These are phyloP conservation scores for Erucastrum elatum DNA, from an alignment of 345 rosid species.

Conservation along the genomic window DNA sequence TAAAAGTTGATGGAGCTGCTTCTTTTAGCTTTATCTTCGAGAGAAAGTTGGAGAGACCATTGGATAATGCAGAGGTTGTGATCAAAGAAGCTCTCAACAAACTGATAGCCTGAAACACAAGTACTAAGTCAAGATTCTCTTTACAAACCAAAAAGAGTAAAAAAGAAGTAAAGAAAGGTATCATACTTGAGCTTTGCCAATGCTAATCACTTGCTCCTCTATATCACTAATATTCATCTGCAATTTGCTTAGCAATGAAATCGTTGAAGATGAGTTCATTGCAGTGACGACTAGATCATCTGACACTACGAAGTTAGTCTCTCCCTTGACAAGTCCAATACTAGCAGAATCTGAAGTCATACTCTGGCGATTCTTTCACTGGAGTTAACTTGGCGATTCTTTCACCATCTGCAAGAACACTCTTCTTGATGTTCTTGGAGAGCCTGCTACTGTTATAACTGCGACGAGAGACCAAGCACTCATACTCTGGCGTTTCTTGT, in stretches of 20 bases:
- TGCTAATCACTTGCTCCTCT: slow-evolving; percentile 25
- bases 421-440: not conserved
- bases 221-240: slow-evolving; percentile 9
- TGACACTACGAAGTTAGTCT: slow-evolving; percentile 19
- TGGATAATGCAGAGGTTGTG: slow-evolving; percentile 18
- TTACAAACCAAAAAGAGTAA: not conserved
- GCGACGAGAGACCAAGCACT: slow-evolving; percentile 3
- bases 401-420: not conserved
- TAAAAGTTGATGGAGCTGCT: not conserved
- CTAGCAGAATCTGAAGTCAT: not conserved
- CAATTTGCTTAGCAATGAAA: slow-evolving; percentile 14
- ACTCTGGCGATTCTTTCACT: not conserved
- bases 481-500: not conserved
- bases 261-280: slow-evolving; percentile 28
- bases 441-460: slow-evolving; percentile 3
- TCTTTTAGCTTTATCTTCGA: slow-evolving; percentile 1
- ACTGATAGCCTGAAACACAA: slow-evolving; percentile 24
- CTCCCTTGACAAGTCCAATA: slow-evolving; percentile 17
- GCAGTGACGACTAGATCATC: slow-evolving; percentile 26
- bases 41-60: slow-evolving; percentile 23
- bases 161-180: not conserved
- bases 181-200: slow-evolving; percentile 26
- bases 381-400: not conserved
- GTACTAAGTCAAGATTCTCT: not conserved
- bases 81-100: slow-evolving; percentile 27